Base-by-base conservation (phyloP, 305 asterid genomes). In the Fraxinus ornus region DNA sequence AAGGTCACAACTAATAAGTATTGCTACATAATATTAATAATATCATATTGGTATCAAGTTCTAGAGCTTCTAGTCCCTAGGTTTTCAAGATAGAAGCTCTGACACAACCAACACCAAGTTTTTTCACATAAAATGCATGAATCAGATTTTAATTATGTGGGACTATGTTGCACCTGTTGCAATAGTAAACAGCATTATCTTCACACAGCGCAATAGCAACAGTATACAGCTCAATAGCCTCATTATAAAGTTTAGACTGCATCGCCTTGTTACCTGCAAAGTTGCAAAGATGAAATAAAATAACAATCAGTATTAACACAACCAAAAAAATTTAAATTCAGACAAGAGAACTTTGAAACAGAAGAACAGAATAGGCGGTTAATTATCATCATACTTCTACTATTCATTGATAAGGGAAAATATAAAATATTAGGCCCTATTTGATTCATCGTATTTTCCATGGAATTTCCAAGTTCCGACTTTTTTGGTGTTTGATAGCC, bases 141-240 rank as follows among this genome's bases (percentile, higher is more conserved):
- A 30, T 13, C 24, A 32, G 4, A 5, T 3, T 70, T 32, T 32
- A 13, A 70, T 66, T 68, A 68, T 68, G 44, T 30, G 76, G 2
- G 5, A 28, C 41, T 77, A 77, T 73, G 70, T 47, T 64, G 41
- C 86, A 94, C 98, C 97, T 92, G 90, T 91, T 94, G 91, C 98
- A 90, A 84, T 87, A 91, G 86, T 94, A 94, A 85, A 94, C 95
- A 79, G 94, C 97, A 89, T 94, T 93, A 85, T 89, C 91, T 80
- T 84, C 92, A 81, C 88, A 83, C 55, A 94, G 86, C 57, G 97
- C 95, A 82, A 90, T 86, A 68, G 97, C 95, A 88, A 91, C 84
- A 64, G 95, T 89, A 87, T 94, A 94, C 62, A 93, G 90, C 88
- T 94, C 94, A 81, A 92, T 81, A 26, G 98, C 97, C 80, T 90